Base-by-base conservation (phyloP, 495 filamentous ascomycete genomes). In the Talaromyces nanjingensis region DNA sequence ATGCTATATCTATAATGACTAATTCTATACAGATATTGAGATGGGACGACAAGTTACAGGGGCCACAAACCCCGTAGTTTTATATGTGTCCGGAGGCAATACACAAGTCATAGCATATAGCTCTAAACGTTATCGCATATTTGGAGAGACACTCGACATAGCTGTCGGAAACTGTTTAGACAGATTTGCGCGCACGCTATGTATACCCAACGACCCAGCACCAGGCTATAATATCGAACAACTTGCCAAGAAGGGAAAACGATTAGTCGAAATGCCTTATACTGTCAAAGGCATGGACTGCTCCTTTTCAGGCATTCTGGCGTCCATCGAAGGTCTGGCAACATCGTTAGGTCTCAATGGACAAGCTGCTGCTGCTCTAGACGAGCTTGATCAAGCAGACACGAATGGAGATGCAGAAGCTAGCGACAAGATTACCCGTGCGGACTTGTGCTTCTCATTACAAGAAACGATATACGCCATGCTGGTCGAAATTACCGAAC, bases 171-270 rank as follows among this genome's bases (percentile, higher is more conserved):
- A 98, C 75, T 98, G 94, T 75, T 85, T 98, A 20, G 94, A 98
- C 75, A 86, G 94, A 24, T 98, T 98, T 76, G 94, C 94, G 55
- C 85, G 94, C 62, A 92, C 91, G 11, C 82, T 98, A 27, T 80
- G 83, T 64, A 98, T 98, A 70, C 86, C 88, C 68, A 98, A 98
- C 70, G 96, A 98, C 74, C 94, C 94, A 1, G 92, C 92, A 7
- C 94, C 94, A 0, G 94, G 94, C 45, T 97, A 97, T 72, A 98
- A 98, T 72, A 97, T 98, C 70, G 94, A 98, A 80, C 90, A 97
- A 77, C 81, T 97, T 29, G 94, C 94, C 12, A 97, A 96, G 76
- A 77, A 84, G 64, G 90, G 86, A 6, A 82, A 81, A 56, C 76
- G 84, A 58, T 76, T 98, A 37, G 77, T 98, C 6, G 94, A 98